Evolutionary conservation across 2,329 filamentous ascomycete species (phyloP).

Genomic region (Apiospora aurea): DNA sequence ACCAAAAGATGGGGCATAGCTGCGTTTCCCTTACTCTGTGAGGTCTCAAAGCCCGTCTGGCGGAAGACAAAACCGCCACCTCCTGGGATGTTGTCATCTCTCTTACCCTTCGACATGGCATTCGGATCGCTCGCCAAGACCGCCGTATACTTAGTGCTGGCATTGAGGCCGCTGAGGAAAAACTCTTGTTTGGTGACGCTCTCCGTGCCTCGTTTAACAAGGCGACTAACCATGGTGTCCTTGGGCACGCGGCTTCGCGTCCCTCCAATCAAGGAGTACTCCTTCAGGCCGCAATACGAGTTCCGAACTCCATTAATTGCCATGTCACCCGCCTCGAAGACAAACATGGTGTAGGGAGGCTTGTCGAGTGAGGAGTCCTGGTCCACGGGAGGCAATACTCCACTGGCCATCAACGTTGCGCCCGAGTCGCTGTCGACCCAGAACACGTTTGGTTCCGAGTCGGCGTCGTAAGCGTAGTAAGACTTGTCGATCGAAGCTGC

Average conservation of each 20-base stretch:
- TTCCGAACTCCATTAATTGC: slow-evolving; percentile 73
- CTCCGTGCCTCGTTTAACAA: slow-evolving; percentile 72
- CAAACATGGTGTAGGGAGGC: slow-evolving; percentile 80
- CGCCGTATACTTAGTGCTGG: slow-evolving; percentile 74
- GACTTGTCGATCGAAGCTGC: slow-evolving; percentile 81
- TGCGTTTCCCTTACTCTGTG: slow-evolving; percentile 65
- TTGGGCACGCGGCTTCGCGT: slow-evolving; percentile 42
- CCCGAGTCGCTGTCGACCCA: slow-evolving; percentile 86
- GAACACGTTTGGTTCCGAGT: slow-evolving; percentile 64
- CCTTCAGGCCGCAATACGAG: slow-evolving; percentile 83
- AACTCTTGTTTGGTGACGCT: slow-evolving; percentile 86
- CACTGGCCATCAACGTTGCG: slow-evolving; percentile 80
- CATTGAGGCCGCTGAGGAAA: slow-evolving; percentile 77
- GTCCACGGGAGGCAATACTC: slow-evolving; percentile 61
- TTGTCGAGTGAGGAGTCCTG: slow-evolving; percentile 32
- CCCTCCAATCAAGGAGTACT: slow-evolving; percentile 67
- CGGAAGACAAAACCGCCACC: slow-evolving; percentile 81
- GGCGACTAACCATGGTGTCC: slow-evolving; percentile 61
- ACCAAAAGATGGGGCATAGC: background rate
- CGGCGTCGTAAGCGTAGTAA: slow-evolving; percentile 72
- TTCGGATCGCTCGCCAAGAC: slow-evolving; percentile 69
- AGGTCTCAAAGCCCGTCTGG: slow-evolving; percentile 77
- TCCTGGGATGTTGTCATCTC: slow-evolving; percentile 62
- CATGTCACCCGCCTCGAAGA: slow-evolving; percentile 65
- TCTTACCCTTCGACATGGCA: slow-evolving; percentile 47